Base-by-base conservation (phyloP, 2,329 filamentous ascomycete genomes). In the Mycosphaerella sp. region DNA sequence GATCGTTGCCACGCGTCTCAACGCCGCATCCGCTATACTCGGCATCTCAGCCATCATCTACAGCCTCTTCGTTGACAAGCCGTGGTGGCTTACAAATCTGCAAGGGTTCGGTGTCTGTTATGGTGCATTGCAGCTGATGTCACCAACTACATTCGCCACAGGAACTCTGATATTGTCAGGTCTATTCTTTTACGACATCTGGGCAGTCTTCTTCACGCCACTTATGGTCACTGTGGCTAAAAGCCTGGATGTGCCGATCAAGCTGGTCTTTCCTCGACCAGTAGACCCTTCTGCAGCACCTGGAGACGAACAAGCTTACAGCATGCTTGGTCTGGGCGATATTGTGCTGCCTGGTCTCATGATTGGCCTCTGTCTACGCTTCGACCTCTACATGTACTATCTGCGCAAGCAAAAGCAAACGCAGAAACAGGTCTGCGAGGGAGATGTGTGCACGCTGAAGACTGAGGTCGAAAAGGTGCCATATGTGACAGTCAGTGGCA, bases 301-400 rank as follows among this genome's bases (percentile, higher is more conserved):
- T 7, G 62, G 59, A 16, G 67, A 74, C n/a, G 65, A 72, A 6
- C 65, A 53, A 41, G 59, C 56, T 21, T 63, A 62, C 59, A 79
- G 87, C 47, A 95, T 97, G 79, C 82, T 98, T 6, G 91, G 91
- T 0, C 77, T 97, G 0, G 91, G 91, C n/a, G 91, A 98, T 65
- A 87, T 98, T 52, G 87, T 95, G 1, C 76, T 98, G 3, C 91
- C 91, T 0, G 93, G 91, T 7, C 89, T 97, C 64, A 84, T 96
- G 71, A 85, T 97, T 56, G 88, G 81, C 1, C 78, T 96, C 37
- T 88, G 90, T 2, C 75, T 98, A 18, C 82, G 91, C n/a, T 95
- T 95, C 62, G 91, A 98, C 65, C 76, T 95, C 6, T 93, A 88
- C 72, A 76, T 89, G 48, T 83, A 86, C 71, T 97, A 97, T 65